These are phyloP conservation scores for Ephemerocybe angulata DNA, from an alignment of 768 basidiomycete genomes.

Conservation along the genomic window DNA sequence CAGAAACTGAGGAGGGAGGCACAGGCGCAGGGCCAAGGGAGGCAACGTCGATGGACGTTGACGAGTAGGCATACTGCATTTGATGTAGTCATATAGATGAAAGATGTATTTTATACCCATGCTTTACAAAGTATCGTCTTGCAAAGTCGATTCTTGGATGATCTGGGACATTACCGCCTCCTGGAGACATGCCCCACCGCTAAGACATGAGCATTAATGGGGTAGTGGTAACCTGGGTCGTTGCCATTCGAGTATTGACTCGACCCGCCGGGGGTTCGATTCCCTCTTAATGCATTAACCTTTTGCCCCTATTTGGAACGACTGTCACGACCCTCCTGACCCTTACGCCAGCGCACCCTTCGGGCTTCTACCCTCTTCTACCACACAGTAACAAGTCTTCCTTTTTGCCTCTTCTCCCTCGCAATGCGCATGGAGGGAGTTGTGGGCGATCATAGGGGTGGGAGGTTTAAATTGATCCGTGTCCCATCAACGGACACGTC, in stretches of 20 bases:
- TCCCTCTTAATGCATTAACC: slow-evolving; percentile 69
- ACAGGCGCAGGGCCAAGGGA: slow-evolving; percentile 25
- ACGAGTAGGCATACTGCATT: not conserved
- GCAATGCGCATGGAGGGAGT: too few species aligned
- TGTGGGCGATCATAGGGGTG: too few species aligned
- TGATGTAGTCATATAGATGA: too few species aligned
- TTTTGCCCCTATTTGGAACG: not conserved
- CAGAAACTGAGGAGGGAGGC: slow-evolving; percentile 19
- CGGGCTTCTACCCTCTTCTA: not conserved
- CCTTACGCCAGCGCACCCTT: not conserved
- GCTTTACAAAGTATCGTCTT: too few species aligned
- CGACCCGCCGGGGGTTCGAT: slow-evolving; percentile 87
- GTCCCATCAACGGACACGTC: not conserved
- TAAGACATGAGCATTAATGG: slow-evolving; percentile 10
- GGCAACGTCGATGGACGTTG: slow-evolving; percentile 26
- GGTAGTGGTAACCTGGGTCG: slow-evolving; percentile 10
- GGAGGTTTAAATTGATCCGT: not conserved
- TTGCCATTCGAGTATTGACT: slow-evolving; percentile 20
- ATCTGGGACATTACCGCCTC: too few species aligned
- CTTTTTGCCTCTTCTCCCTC: too few species aligned
- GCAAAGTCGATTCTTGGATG: too few species aligned
- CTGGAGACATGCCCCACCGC: too few species aligned
- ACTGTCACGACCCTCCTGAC: not conserved
- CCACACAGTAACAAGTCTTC: too few species aligned
- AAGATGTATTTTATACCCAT: too few species aligned